phyloP scores from a whole-genome alignment of 495 filamentous ascomycete species.

The Xylaria flabelliformis region DNA sequence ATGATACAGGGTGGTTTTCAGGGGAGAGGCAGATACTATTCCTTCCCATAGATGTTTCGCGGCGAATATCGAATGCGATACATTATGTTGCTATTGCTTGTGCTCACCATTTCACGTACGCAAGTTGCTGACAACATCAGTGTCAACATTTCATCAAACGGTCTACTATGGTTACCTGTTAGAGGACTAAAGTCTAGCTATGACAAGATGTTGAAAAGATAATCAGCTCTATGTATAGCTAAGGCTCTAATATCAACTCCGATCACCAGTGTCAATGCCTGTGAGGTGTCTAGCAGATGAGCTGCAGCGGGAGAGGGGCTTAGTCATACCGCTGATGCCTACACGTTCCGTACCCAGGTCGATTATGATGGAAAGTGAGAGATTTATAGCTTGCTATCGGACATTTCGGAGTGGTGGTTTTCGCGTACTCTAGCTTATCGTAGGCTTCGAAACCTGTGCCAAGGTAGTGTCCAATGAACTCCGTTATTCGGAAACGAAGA shows the following conservation, averaged over 20 bases:
- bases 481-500: background rate
- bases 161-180: background rate
- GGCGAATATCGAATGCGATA: background rate
- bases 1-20: constrained; percentile 16
- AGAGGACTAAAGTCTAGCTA: background rate
- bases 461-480: background rate
- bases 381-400: background rate
- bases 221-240: background rate
- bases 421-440: background rate
- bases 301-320: background rate
- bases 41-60: background rate
- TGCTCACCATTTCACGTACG: background rate
- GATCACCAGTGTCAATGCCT: background rate
- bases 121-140: background rate
- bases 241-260: background rate
- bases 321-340: constrained; percentile 2
- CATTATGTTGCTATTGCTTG: background rate
- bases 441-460: background rate
- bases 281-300: background rate
- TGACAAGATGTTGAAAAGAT: background rate
- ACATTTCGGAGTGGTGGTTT: background rate
- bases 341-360: background rate
- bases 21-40: background rate
- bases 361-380: background rate
- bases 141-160: background rate